Evolutionary conservation across 345 rosid species (phyloP), one percentile per base, ranked within the genome.

Genomic region (Syzygium aromaticum): DNA sequence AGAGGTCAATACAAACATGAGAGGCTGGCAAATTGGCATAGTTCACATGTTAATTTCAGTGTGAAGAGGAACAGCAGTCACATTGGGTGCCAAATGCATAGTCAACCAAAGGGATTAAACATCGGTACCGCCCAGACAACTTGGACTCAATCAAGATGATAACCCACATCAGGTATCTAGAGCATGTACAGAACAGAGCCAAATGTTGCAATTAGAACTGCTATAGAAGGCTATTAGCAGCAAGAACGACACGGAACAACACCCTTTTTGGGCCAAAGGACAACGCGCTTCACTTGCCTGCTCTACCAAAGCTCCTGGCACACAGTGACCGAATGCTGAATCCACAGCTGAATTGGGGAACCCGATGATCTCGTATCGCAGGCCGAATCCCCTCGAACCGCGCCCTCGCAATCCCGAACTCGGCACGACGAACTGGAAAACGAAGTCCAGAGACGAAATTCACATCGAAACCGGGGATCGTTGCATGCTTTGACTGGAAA

Each of bases 351-450:
- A 80, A 46, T 73, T 23, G 51, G 88, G 85, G 87, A 67, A 27
- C 85, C 88, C 25, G 91, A 8, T 27, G 51, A 30, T 30, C 43
- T 23, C 56, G 85, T 5, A 86, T 11, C 67, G 56, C 38, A 86
- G 86, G 82, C 38, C 87, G 80, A n/a, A 89, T 3, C 84, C 64
- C 77, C 52, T 90, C 87, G 22, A 78, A n/a, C 91, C 89, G 89
- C 86, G 83, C 84, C 86, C 38, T 89, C 52, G 80, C 54, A 6
- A 85, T 40, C 61, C 25, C 13, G 28, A 82, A 86, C 49, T 73
- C 23, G 56, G 59, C 27, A 30, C 13, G 67, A 85, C 5, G 17
- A 73, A 84, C 43, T 33, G 27, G 7, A 30, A 73, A 73, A 73
- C 25, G 14, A 49, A 51, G 51, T 40, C 54, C 51, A 80, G 30